phyloP scores from a whole-genome alignment of 78 protist genomes.

The Trichosphaerium sp. region DNA sequence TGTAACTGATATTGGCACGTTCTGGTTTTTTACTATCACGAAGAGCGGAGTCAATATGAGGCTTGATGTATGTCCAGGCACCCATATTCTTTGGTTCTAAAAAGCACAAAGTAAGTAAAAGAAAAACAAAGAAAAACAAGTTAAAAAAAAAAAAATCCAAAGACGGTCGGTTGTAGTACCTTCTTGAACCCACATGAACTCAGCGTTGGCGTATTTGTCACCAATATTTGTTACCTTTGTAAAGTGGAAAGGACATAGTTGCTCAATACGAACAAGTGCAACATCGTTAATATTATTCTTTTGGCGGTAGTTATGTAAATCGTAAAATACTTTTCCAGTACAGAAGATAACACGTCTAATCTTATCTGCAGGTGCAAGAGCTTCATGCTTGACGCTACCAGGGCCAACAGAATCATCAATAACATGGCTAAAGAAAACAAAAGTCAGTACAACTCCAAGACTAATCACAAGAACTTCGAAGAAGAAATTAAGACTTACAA shows the following conservation, averaged over 20 bases:
- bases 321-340: conserved; percentile 76
- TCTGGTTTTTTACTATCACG: too few species aligned
- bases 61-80: conserved; percentile 52
- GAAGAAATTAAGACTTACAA: not conserved
- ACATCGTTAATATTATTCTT: conserved; percentile 34
- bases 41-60: conserved; percentile 26
- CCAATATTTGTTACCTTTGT: conserved; percentile 48
- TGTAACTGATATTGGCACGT: too few species aligned
- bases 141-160: not conserved
- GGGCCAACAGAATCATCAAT: not conserved
- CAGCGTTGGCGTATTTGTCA: conserved; percentile 30
- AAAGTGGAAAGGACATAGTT: conserved; percentile 92
- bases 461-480: not conserved
- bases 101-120: conserved; percentile 75
- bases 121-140: not conserved
- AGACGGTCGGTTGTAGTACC: not conserved
- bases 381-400: not conserved
- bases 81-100: conserved; percentile 89
- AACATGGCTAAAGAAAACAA: not conserved
- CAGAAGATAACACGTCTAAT: conserved; percentile 74
- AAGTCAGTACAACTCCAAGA: not conserved
- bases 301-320: conserved; percentile 40
- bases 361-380: conserved; percentile 25
- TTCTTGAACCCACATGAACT: not conserved
- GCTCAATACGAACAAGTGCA: conserved; percentile 80